phyloP scores from a whole-genome alignment of 2,329 filamentous ascomycete genomes.

The Pseudocercospora vitis region DNA sequence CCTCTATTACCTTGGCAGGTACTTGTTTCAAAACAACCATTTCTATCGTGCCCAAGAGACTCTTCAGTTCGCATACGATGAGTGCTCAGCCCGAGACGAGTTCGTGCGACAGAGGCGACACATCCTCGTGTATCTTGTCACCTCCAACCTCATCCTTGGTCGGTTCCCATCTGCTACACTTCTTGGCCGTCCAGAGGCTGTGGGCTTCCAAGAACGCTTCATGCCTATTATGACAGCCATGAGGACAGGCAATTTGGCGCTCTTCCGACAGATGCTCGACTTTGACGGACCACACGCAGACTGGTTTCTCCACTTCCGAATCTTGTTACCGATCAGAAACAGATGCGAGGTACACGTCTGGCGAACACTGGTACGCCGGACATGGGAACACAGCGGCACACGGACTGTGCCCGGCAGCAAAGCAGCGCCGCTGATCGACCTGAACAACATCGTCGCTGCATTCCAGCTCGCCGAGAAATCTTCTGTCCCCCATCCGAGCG shows the following conservation, averaged over 20 bases:
- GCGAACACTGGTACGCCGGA: conserved; percentile 75
- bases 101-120: conserved; percentile 67
- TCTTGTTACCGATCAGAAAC: conserved; percentile 73
- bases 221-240: conserved; percentile 71
- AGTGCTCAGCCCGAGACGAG: conserved; percentile 58
- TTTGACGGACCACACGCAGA: conserved; percentile 54
- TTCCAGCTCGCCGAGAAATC: conserved; percentile 65
- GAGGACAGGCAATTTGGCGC: conserved; percentile 68
- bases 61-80: conserved; percentile 75
- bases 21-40: conserved; percentile 80
- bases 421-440: conserved; percentile 67
- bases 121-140: conserved; percentile 81
- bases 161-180: conserved; percentile 71
- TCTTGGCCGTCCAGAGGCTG: conserved; percentile 69
- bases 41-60: conserved; percentile 75
- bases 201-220: conserved; percentile 65
- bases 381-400: conserved; percentile 77
- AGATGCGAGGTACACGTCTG: conserved; percentile 79
- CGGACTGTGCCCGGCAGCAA: conserved; percentile 52
- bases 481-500: conserved; percentile 37
- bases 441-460: conserved; percentile 65
- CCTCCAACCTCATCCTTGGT: conserved; percentile 79
- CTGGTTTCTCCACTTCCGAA: conserved; percentile 74
- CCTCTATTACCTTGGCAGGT: conserved; percentile 90
- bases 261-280: conserved; percentile 69